Evolutionary conservation across 202 grass and related monocot genomes (phyloP).

Genomic region (Brachypodium distachyon): DNA sequence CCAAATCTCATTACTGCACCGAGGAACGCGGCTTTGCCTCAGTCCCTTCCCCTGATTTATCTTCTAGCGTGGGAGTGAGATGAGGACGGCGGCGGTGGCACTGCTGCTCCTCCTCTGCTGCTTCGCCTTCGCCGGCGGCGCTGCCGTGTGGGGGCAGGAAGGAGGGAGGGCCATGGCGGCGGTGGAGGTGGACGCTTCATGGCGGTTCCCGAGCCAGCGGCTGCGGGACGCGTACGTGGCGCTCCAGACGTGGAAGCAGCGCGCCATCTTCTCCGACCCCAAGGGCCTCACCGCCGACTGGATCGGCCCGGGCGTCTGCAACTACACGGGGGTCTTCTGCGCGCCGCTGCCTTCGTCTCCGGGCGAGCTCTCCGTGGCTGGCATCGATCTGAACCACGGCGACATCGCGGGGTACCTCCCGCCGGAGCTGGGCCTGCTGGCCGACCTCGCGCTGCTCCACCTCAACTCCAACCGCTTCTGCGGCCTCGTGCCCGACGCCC

Average conservation of each 20-base stretch:
- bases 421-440: slow-evolving; percentile 50
- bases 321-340: slow-evolving; percentile 60
- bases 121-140: slow-evolving; percentile 11
- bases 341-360: slow-evolving; percentile 4
- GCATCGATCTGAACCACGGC: slow-evolving; percentile 75
- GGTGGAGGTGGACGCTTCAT: slow-evolving; percentile 30
- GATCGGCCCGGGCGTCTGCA: slow-evolving; percentile 53
- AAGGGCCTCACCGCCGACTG: slow-evolving; percentile 53
- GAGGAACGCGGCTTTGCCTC: neutral
- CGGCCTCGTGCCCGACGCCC: slow-evolving; percentile 26
- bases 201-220: slow-evolving; percentile 39
- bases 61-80: slow-evolving; percentile 32
- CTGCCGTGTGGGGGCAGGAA: slow-evolving; percentile 1
- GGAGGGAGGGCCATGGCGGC: slow-evolving; percentile 23
- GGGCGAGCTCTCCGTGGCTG: slow-evolving; percentile 43
- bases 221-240: slow-evolving; percentile 60
- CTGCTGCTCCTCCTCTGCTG: neutral
- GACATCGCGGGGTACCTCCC: slow-evolving; percentile 77
- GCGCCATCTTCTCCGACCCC: slow-evolving; percentile 82
- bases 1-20: slow-evolving; percentile 23
- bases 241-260: slow-evolving; percentile 64
- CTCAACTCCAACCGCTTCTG: slow-evolving; percentile 91
- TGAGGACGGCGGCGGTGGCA: slow-evolving; percentile 18
- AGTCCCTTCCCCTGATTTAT: neutral
- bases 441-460: slow-evolving; percentile 68